These are phyloP conservation scores for Verticillium zaregamsianum DNA, from an alignment of 2,329 filamentous ascomycete genomes.

Conservation along the genomic window DNA sequence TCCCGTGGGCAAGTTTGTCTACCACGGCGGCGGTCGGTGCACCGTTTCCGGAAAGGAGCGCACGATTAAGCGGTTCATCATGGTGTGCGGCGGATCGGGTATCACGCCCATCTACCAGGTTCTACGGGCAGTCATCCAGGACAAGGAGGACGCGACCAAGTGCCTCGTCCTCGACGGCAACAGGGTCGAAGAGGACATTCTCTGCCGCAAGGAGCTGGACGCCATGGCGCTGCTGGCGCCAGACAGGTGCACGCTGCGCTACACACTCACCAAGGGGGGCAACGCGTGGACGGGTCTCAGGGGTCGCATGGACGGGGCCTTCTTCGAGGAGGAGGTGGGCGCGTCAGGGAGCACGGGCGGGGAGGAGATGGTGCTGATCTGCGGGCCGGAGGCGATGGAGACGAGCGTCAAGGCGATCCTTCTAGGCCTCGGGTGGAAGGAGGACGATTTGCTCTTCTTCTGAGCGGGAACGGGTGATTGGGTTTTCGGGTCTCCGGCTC, in stretches of 20 bases:
- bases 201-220: slow-evolving; percentile 72
- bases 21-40: slow-evolving; percentile 64
- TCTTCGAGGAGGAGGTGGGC: slow-evolving; percentile 58
- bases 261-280: slow-evolving; percentile 63
- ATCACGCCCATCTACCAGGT: slow-evolving; percentile 92
- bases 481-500: not conserved
- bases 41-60: slow-evolving; percentile 53
- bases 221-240: slow-evolving; percentile 47
- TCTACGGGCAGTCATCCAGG: slow-evolving; percentile 66
- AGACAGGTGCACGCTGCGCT: slow-evolving; percentile 58
- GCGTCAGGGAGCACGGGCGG: slow-evolving; percentile 28
- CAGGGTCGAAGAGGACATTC: slow-evolving; percentile 71
- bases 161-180: slow-evolving; percentile 81
- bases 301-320: slow-evolving; percentile 60
- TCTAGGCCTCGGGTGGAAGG: slow-evolving; percentile 61
- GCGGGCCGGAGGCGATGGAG: slow-evolving; percentile 74
- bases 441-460: slow-evolving; percentile 73
- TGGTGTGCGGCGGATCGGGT: slow-evolving; percentile 86
- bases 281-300: slow-evolving; percentile 63
- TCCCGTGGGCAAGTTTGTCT: slow-evolving; percentile 81
- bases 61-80: slow-evolving; percentile 64
- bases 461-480: slow-evolving; percentile 28
- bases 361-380: slow-evolving; percentile 67
- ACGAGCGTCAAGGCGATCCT: slow-evolving; percentile 54
- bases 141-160: slow-evolving; percentile 57